Evolutionary conservation across 176 grass and related monocot genomes (phyloP).

Genomic region (Miscanthus lutarioriparius): DNA sequence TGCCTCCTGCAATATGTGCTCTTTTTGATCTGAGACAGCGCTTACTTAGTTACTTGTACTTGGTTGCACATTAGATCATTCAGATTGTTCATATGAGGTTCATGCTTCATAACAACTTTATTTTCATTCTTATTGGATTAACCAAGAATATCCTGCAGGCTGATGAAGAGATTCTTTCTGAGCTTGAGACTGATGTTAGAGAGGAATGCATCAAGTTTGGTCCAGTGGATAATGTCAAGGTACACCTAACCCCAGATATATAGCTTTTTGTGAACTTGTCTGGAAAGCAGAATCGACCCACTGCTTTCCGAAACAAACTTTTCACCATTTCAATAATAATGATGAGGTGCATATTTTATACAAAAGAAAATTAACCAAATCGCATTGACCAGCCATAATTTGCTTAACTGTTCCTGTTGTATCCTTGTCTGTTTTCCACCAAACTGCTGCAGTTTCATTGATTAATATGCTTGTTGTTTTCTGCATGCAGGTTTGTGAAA

Average conservation of each 20-base stretch:
- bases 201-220: conserved; percentile 85
- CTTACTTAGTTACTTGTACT: neutral
- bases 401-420: neutral
- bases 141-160: conserved; percentile 51
- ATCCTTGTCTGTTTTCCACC: neutral
- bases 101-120: conserved; percentile 29
- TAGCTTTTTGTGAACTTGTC: neutral
- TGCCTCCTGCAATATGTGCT: neutral
- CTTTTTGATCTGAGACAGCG: neutral
- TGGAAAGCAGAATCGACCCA: neutral
- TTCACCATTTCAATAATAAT: conserved; percentile 1
- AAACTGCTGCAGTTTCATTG: neutral
- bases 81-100: neutral
- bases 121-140: conserved; percentile 15
- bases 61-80: neutral
- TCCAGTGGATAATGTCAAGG: conserved; percentile 82
- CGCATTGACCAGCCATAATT: neutral
- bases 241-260: neutral
- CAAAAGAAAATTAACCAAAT: neutral
- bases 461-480: conserved; percentile 19
- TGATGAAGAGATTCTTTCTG: conserved; percentile 81
- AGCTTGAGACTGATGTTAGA: conserved; percentile 84
- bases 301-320: neutral
- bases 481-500: conserved; percentile 80
- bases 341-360: neutral